phyloP scores from a whole-genome alignment of 352 stramenopile genomes.

The Globisporangium perplexum region DNA sequence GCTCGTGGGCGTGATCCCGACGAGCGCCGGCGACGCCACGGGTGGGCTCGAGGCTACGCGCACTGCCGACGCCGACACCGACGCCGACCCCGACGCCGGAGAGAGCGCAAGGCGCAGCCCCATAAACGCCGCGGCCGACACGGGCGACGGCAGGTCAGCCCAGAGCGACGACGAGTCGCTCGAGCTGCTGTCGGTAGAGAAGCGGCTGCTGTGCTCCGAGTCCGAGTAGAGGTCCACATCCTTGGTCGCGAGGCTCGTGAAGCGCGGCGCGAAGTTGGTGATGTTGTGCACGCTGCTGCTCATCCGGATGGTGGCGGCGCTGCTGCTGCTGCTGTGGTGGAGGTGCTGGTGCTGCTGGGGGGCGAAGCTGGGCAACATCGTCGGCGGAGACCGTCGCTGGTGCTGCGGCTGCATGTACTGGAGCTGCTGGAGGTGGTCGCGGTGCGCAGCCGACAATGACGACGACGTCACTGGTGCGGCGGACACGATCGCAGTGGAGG shows the following conservation, averaged over 20 bases:
- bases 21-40: not conserved
- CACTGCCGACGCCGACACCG: not conserved
- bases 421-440: slow-evolving; percentile 9
- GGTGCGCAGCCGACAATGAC: slow-evolving; percentile 20
- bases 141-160: slow-evolving; percentile 34
- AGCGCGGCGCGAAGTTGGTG: slow-evolving; percentile 14
- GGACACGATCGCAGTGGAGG: slow-evolving; percentile 10
- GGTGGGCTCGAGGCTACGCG: too few relatives aligned
- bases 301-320: not conserved
- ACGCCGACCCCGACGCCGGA: not conserved
- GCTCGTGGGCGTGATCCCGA: slow-evolving; percentile 7
- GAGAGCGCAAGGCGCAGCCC: slow-evolving; percentile 6
- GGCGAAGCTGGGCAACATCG: not conserved
- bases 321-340: not conserved
- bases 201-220: slow-evolving; percentile 48
- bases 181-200: slow-evolving; percentile 45
- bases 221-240: slow-evolving; percentile 66
- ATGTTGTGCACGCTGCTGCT: slow-evolving; percentile 9
- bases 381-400: not conserved
- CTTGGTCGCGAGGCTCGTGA: slow-evolving; percentile 23
- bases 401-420: slow-evolving; percentile 8
- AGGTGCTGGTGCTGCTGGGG: not conserved
- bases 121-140: slow-evolving; percentile 14
- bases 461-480: slow-evolving; percentile 14
- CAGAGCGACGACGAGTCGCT: slow-evolving; percentile 58